These are phyloP conservation scores for Fonticula alba DNA, from an alignment of 78 protist species.

Conservation along the genomic window DNA sequence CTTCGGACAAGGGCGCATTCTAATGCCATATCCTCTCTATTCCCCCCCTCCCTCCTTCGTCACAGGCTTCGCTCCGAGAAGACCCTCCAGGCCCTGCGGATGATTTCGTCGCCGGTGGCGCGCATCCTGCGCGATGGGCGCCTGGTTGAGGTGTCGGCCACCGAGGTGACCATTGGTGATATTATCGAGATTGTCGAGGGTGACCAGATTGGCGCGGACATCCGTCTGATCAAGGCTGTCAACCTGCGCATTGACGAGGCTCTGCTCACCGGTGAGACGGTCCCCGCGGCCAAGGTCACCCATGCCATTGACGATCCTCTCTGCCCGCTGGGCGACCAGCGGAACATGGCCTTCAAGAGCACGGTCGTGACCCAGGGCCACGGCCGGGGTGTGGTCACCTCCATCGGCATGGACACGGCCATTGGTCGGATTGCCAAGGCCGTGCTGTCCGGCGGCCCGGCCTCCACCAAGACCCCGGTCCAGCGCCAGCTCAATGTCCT, in stretches of 20 bases:
- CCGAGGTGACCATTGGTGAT: slow-evolving; percentile 50
- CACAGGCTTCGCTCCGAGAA: slow-evolving; percentile 5
- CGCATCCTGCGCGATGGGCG: slow-evolving; percentile 35
- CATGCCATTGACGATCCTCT: not conserved
- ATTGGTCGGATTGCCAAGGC: slow-evolving; percentile 40
- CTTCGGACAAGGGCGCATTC: not conserved
- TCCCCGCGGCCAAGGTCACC: not conserved
- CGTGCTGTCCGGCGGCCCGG: too few relatives aligned
- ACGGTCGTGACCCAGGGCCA: slow-evolving; percentile 28
- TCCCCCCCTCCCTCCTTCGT: not conserved
- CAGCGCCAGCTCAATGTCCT: slow-evolving; percentile 39
- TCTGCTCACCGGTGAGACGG: slow-evolving; percentile 13
- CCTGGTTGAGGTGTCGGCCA: not conserved
- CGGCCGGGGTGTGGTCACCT: slow-evolving; percentile 29
- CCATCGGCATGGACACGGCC: slow-evolving; percentile 38
- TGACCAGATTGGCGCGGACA: slow-evolving; percentile 38
- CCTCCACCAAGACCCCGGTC: slow-evolving; percentile 12
- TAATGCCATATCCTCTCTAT: not conserved
- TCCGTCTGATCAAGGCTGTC: slow-evolving; percentile 19
- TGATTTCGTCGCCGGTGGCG: slow-evolving; percentile 30
- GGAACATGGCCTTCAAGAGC: slow-evolving; percentile 12
- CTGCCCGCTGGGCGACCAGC: not conserved
- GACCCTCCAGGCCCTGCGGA: slow-evolving; percentile 53
- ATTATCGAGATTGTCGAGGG: slow-evolving; percentile 30
- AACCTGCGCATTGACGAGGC: slow-evolving; percentile 5